A percentile compares a stretch with the other conserved stretches of the same genome.
phyloP scores from a whole-genome alignment of 306 rosid species.

The Mimosa pudica region DNA sequence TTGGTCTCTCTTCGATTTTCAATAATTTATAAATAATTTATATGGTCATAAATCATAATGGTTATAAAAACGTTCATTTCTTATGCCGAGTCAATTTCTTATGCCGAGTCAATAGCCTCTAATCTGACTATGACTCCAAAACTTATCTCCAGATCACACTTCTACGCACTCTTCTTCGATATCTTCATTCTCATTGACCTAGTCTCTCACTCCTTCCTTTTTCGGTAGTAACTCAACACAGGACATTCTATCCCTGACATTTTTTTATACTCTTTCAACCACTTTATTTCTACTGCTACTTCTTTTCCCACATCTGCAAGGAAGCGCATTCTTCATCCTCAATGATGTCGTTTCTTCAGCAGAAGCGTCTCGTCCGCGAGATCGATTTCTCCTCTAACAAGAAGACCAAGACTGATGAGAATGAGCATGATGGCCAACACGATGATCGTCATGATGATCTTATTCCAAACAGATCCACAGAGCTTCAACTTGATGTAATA shows the following conservation, averaged over 20 bases:
- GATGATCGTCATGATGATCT: constrained; percentile 19
- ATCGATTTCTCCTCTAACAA: constrained; percentile 57
- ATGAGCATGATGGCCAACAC: not conserved
- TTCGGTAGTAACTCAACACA: not conserved
- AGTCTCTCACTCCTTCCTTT: not conserved
- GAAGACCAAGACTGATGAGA: not conserved
- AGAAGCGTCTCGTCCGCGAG: constrained; percentile 44
- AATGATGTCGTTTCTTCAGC: constrained; percentile 8
- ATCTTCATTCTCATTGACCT: constrained; percentile 29
- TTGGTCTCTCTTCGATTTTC: no score
- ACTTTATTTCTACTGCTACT: not conserved
- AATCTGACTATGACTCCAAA: no score
- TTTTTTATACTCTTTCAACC: not conserved
- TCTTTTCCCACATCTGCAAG: not conserved
- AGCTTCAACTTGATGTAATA: not conserved
- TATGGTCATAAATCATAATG: no score
- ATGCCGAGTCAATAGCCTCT: no score
- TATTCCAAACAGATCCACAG: not conserved
- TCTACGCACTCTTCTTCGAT: constrained; percentile 28
- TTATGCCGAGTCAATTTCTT: no score
- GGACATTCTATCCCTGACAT: not conserved
- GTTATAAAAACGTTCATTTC: no score
- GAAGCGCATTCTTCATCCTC: constrained; percentile 11
- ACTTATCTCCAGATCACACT: no score
- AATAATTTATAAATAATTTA: no score